phyloP scores from a whole-genome alignment of 2,329 filamentous ascomycete genomes.

The Curvularia spicifera region DNA sequence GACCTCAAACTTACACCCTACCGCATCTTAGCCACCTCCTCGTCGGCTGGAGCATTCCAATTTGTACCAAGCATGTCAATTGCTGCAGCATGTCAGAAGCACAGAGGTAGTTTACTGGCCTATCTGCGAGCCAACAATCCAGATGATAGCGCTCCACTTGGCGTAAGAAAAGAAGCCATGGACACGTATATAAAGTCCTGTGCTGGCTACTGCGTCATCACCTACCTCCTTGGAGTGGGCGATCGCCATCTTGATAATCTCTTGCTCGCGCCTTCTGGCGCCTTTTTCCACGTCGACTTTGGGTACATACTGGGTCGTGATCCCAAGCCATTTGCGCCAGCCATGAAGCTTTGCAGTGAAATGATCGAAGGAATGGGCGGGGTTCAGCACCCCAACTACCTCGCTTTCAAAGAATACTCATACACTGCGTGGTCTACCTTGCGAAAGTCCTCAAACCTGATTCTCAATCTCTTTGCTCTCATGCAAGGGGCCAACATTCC shows the following conservation, averaged over 20 bases:
- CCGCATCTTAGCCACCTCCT: slow-evolving; percentile 91
- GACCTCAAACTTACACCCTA: slow-evolving; percentile 95
- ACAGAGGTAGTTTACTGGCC: slow-evolving; percentile 76
- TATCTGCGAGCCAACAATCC: slow-evolving; percentile 92
- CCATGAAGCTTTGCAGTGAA: slow-evolving; percentile 96
- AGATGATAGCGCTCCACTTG: slow-evolving; percentile 78
- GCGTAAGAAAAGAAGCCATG: slow-evolving; percentile 88
- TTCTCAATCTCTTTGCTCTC: slow-evolving; percentile 91
- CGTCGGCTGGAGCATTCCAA: slow-evolving; percentile 87
- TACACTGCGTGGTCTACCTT: slow-evolving; percentile 93
- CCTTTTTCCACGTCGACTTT: slow-evolving; percentile 99
- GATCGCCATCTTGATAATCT: slow-evolving; percentile 96
- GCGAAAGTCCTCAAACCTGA: slow-evolving; percentile 86
- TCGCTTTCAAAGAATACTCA: slow-evolving; percentile 92
- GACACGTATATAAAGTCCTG: slow-evolving; percentile 96
- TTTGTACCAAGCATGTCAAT: slow-evolving; percentile 88
- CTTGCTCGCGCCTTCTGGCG: slow-evolving; percentile 83
- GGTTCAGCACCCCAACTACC: slow-evolving; percentile 77
- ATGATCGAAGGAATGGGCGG: slow-evolving; percentile 99
- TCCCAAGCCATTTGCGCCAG: slow-evolving; percentile 94
- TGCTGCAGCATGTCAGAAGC: slow-evolving; percentile 81
- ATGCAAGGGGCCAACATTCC: slow-evolving; percentile 99
- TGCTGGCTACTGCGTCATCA: slow-evolving; percentile 97
- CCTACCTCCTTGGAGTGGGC: slow-evolving; percentile 94
- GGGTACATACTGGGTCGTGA: slow-evolving; percentile 97